Percentiles rank a stretch among this genome's conserved stretches.
phyloP scores from a whole-genome alignment of 257 asterid species.

The Petunia axillaris region DNA sequence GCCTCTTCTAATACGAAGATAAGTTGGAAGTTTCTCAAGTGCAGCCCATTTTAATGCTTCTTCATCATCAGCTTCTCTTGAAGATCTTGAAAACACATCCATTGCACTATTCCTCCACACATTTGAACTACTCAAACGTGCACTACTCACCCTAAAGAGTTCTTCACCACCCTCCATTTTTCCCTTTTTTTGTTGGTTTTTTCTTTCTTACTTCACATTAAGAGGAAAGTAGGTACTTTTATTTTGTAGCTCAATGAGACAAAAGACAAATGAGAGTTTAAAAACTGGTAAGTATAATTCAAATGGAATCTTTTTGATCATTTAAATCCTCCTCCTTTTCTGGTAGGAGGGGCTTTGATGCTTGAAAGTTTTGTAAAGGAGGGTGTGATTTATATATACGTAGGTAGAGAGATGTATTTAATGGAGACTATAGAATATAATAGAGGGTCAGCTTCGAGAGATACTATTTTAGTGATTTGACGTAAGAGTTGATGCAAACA shows the following conservation, averaged over 20 bases:
- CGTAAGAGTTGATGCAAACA: conserved; percentile 47
- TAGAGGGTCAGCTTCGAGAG: conserved; percentile 28
- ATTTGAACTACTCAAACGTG: conserved; percentile 63
- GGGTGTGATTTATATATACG: conserved; percentile 14
- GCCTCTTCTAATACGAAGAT: conserved; percentile 69
- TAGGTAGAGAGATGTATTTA: not conserved
- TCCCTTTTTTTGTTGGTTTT: not conserved
- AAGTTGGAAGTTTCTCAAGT: conserved; percentile 77
- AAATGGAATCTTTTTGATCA: not conserved
- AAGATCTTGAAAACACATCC: conserved; percentile 68
- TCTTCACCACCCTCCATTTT: conserved; percentile 62
- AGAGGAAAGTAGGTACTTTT: not conserved
- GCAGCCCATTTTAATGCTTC: conserved; percentile 94
- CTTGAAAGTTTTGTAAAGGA: conserved; percentile 28
- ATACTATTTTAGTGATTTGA: conserved; percentile 34
- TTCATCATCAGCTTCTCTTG: conserved; percentile 68
- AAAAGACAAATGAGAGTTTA: not conserved
- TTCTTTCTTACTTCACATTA: not conserved
- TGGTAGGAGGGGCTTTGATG: conserved; percentile 37
- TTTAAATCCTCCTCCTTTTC: not conserved
- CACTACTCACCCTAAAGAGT: conserved; percentile 52
- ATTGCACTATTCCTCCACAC: conserved; percentile 75
- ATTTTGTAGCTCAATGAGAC: not conserved
- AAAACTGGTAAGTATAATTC: not conserved
- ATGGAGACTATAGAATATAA: not conserved